Percentiles rank a stretch among this genome's conserved stretches.
These are phyloP conservation scores for Haematococcus lacustris DNA, from an alignment of 139 green algal species.

Conservation along the genomic window DNA sequence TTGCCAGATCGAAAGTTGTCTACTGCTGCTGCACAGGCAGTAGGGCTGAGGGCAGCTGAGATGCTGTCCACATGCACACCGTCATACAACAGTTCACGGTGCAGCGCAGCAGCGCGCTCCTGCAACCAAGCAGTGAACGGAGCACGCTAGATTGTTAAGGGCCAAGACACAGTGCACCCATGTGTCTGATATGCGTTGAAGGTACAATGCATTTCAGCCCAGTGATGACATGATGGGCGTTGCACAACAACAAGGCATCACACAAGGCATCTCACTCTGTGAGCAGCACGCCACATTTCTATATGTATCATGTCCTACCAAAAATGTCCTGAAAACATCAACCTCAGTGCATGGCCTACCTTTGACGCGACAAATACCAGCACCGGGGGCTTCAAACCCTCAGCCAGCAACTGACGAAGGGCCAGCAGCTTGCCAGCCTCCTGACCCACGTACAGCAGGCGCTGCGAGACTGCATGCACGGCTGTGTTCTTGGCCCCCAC, in stretches of 20 bases:
- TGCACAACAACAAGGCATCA: too few relatives aligned
- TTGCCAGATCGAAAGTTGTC: conserved; percentile 65
- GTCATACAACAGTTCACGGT: conserved; percentile 80
- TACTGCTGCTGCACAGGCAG: conserved; percentile 56
- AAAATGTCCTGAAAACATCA: too few relatives aligned
- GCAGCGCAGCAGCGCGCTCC: conserved; percentile 70
- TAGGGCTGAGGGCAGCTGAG: conserved; percentile 59
- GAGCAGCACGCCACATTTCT: too few relatives aligned
- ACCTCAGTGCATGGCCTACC: conserved; percentile 5
- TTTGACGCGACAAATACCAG: conserved; percentile 90
- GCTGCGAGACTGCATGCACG: conserved; percentile 66
- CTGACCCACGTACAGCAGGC: conserved; percentile 83
- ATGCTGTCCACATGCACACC: conserved; percentile 79
- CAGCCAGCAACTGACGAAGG: conserved; percentile 77
- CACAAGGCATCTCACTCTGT: too few relatives aligned
- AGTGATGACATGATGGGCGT: too few relatives aligned
- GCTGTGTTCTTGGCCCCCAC: conserved; percentile 69
- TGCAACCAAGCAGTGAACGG: conserved; percentile 2
- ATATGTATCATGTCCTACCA: too few relatives aligned
- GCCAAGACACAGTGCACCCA: too few relatives aligned
- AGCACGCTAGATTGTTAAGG: too few relatives aligned
- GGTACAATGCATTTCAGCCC: too few relatives aligned
- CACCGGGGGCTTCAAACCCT: conserved; percentile 75
- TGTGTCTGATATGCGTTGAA: too few relatives aligned
- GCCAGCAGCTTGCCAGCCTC: conserved; percentile 90